These are phyloP conservation scores for Kluyveromyces starmeri DNA, from an alignment of 805 yeast genomes.

Conservation along the genomic window DNA sequence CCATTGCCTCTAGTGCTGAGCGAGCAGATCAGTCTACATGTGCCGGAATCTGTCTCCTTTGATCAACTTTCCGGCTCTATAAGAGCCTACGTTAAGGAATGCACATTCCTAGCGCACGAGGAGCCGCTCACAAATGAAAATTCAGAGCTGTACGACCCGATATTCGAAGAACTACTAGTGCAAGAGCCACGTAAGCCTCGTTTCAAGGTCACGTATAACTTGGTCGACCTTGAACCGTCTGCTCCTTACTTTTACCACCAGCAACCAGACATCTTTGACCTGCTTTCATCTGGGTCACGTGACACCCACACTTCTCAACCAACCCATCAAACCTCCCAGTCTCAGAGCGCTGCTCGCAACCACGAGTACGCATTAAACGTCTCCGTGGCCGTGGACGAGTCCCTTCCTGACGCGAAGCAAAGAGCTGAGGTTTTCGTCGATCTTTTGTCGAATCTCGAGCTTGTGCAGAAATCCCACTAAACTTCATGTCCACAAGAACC, in stretches of 20 bases:
- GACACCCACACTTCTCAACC: slow-evolving; percentile 1
- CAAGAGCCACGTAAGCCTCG: slow-evolving; percentile 28
- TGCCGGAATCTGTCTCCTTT: slow-evolving; percentile 24
- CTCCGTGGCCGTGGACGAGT: slow-evolving; percentile 15
- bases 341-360: not conserved
- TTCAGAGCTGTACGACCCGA: slow-evolving; percentile 47
- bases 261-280: slow-evolving; percentile 21
- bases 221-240: slow-evolving; percentile 10
- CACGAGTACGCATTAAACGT: slow-evolving; percentile 15
- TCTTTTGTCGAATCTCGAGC: slow-evolving; percentile 15
- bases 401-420: slow-evolving; percentile 16
- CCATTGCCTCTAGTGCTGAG: slow-evolving; percentile 26
- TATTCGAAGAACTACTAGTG: slow-evolving; percentile 50
- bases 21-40: slow-evolving; percentile 25
- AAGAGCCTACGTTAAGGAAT: slow-evolving; percentile 35
- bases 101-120: slow-evolving; percentile 32
- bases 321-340: not conserved
- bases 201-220: slow-evolving; percentile 17
- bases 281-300: slow-evolving; percentile 14
- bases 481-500: no score
- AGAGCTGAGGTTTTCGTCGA: slow-evolving; percentile 22
- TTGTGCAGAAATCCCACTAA: no score
- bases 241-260: slow-evolving; percentile 2
- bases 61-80: slow-evolving; percentile 37
- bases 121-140: slow-evolving; percentile 14